phyloP scores from a whole-genome alignment of 805 yeast species.

The Saccharomycopsis schoenii region DNA sequence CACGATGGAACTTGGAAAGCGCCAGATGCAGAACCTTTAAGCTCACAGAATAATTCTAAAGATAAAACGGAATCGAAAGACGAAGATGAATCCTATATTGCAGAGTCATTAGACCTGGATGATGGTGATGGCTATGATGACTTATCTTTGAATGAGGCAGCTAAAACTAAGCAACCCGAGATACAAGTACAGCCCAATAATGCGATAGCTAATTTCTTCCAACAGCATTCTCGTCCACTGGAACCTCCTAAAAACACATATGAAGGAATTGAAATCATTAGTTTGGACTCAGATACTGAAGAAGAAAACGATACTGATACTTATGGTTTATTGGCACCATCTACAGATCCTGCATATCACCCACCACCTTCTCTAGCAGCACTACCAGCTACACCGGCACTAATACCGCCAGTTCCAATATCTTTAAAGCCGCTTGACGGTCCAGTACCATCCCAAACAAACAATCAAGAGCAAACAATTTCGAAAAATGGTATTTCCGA shows the following conservation, averaged over 20 bases:
- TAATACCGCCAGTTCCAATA: background rate
- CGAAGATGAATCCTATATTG: background rate
- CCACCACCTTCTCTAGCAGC: background rate
- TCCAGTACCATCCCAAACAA: no score
- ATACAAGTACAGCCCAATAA: background rate
- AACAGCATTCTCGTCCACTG: background rate
- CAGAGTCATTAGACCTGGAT: background rate
- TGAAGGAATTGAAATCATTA: slow-evolving; percentile 27
- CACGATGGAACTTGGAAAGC: slow-evolving; percentile 65
- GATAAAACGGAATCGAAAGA: slow-evolving; percentile 8
- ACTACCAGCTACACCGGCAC: background rate
- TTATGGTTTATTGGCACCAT: background rate
- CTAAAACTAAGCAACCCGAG: background rate
- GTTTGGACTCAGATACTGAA: slow-evolving; percentile 29
- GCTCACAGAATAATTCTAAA: slow-evolving; percentile 3
- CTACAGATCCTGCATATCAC: background rate
- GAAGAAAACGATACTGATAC: slow-evolving; percentile 26
- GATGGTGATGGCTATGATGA: background rate
- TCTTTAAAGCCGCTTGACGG: no score
- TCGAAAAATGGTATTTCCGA: background rate
- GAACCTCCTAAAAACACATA: background rate
- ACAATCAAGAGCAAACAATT: background rate
- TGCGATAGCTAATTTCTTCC: background rate
- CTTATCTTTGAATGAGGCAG: background rate
- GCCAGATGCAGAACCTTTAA: background rate